Evolutionary conservation across 495 filamentous ascomycete genomes (phyloP).

Genomic region (Poronia punctata): DNA sequence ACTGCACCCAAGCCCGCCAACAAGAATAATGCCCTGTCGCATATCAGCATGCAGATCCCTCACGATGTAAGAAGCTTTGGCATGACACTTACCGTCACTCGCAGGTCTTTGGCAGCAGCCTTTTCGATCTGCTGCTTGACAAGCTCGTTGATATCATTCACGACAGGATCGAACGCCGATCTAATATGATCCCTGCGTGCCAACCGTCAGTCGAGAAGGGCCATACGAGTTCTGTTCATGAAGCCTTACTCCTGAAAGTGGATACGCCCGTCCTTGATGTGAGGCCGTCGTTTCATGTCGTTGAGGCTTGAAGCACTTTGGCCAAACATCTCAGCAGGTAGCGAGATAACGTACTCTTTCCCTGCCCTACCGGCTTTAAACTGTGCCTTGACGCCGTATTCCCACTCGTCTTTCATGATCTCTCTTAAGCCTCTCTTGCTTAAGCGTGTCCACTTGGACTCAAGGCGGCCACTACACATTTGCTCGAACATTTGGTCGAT

Average conservation of each 20-base stretch:
- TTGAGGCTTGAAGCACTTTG: not conserved
- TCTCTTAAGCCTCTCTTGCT: slow-evolving; percentile 9
- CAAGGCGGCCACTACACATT: slow-evolving; percentile 11
- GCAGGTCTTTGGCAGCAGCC: not conserved
- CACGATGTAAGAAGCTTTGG: not conserved
- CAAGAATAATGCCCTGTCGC: slow-evolving; percentile 17
- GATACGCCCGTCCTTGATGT: slow-evolving; percentile 9
- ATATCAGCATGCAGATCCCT: not conserved
- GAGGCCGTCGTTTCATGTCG: slow-evolving; percentile 8
- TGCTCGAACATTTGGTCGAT: slow-evolving; percentile 21
- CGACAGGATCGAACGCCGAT: slow-evolving; percentile 1
- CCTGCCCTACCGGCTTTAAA: slow-evolving; percentile 7
- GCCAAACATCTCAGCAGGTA: slow-evolving; percentile 10
- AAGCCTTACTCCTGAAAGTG: slow-evolving; percentile 6
- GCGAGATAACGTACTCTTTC: slow-evolving; percentile 9
- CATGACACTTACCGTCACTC: slow-evolving; percentile 3
- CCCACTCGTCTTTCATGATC: slow-evolving; percentile 22
- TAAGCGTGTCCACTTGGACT: slow-evolving; percentile 6
- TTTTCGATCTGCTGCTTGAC: slow-evolving; percentile 4
- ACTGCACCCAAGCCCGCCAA: slow-evolving; percentile 20
- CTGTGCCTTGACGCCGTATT: slow-evolving; percentile 16
- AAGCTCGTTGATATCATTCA: slow-evolving; percentile 3
- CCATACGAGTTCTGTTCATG: no score
- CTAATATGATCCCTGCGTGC: slow-evolving; percentile 4
- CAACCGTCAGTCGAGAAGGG: no score